Evolutionary conservation across 352 stramenopile genomes (phyloP).

Genomic region (Phytophthora uliginosa): DNA sequence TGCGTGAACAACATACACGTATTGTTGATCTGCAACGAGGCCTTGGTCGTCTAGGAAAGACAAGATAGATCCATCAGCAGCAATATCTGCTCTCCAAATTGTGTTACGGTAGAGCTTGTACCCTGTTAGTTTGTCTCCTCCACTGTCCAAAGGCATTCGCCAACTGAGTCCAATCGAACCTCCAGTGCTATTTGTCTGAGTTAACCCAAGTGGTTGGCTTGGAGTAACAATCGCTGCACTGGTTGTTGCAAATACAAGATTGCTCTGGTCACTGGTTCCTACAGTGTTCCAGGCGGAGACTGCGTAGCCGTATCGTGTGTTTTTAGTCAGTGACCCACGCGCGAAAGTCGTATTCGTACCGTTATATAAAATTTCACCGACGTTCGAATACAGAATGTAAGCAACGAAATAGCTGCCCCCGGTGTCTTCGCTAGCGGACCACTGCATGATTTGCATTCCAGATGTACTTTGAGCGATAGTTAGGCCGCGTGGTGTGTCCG

Average conservation of each 20-base stretch:
- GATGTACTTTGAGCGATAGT: conserved; percentile 41
- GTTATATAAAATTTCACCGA: conserved; percentile 47
- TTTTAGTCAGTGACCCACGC: conserved; percentile 41
- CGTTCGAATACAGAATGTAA: conserved; percentile 52
- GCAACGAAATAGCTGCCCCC: conserved; percentile 43
- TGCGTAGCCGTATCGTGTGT: conserved; percentile 57
- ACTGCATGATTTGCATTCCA: conserved; percentile 57
- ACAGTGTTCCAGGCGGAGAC: conserved; percentile 52
- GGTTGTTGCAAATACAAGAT: conserved; percentile 31
- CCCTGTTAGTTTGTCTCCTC: conserved; percentile 42
- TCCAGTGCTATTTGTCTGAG: conserved; percentile 25
- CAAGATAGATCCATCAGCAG: conserved; percentile 3
- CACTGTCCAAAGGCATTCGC: conserved; percentile 51
- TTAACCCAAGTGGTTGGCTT: conserved; percentile 34
- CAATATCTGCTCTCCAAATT: conserved; percentile 18
- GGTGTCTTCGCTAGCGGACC: conserved; percentile 47
- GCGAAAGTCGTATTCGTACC: conserved; percentile 47
- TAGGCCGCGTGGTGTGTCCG: conserved; percentile 47
- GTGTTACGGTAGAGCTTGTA: conserved; percentile 59
- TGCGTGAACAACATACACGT: conserved; percentile 56
- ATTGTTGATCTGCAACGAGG: conserved; percentile 40
- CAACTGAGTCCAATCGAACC: conserved; percentile 59
- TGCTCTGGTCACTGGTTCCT: conserved; percentile 45
- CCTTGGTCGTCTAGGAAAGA: conserved; percentile 41
- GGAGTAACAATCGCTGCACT: conserved; percentile 33